A percentile compares a stretch with the other conserved stretches of the same genome.
phyloP scores from a whole-genome alignment of 441 rosid species.

The Pelargonium citronellum region DNA sequence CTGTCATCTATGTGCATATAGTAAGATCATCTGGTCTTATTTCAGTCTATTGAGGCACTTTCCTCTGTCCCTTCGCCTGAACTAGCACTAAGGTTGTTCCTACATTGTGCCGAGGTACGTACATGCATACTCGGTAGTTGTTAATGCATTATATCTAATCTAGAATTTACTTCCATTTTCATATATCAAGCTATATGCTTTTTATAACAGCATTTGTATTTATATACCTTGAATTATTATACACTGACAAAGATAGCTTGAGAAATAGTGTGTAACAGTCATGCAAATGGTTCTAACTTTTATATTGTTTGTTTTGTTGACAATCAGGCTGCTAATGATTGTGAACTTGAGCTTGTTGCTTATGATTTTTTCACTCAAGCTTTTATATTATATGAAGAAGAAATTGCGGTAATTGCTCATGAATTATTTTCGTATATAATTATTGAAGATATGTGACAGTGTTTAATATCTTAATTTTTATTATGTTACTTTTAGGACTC shows the following conservation, averaged over 20 bases:
- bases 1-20: constrained; percentile 6
- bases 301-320: constrained; percentile 16
- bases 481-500: constrained; percentile 60
- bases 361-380: constrained; percentile 99
- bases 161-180: background rate
- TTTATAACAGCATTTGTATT: too few species aligned
- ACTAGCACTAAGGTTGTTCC: constrained; percentile 67
- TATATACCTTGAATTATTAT: background rate
- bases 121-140: constrained; percentile 1
- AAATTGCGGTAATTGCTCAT: constrained; percentile 68
- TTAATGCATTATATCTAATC: background rate
- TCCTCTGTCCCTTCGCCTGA: constrained; percentile 77
- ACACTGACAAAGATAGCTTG: background rate
- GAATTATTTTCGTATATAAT: background rate
- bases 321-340: constrained; percentile 92
- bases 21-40: constrained; percentile 9
- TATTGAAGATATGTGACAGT: background rate
- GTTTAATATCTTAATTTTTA: constrained; percentile 5
- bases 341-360: constrained; percentile 86
- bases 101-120: constrained; percentile 95
- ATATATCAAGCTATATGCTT: background rate
- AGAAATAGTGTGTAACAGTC: too few species aligned
- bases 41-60: constrained; percentile 76
- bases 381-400: constrained; percentile 89
- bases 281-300: background rate